Conservation (phyloP, 257 asterid genomes). For the Scutellaria minor region DNA sequence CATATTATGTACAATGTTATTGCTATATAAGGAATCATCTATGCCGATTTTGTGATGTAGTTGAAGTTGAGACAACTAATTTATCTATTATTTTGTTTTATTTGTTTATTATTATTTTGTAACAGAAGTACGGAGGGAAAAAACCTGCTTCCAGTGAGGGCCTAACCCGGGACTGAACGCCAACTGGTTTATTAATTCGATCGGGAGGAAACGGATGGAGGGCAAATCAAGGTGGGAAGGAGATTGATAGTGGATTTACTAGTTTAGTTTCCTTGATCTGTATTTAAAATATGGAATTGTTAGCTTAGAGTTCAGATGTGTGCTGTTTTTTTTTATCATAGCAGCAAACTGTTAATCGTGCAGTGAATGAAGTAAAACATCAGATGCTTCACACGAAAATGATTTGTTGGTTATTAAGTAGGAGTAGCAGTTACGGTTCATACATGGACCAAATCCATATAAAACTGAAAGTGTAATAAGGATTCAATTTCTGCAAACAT, state of each 20-base stretch:
- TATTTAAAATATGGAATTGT: slow-evolving; percentile 39
- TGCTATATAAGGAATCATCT: not conserved
- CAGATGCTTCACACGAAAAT: slow-evolving; percentile 20
- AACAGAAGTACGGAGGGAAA: slow-evolving; percentile 79
- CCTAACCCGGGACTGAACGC: slow-evolving; percentile 63
- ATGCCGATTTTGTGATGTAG: not conserved
- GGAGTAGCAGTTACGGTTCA: no score
- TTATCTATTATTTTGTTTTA: no score
- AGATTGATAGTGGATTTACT: slow-evolving; percentile 34
- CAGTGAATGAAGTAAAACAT: slow-evolving; percentile 35
- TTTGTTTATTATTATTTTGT: not conserved
- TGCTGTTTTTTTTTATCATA: slow-evolving; percentile 37
- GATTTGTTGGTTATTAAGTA: slow-evolving; percentile 22
- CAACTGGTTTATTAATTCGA: slow-evolving; percentile 23
- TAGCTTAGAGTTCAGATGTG: slow-evolving; percentile 44
- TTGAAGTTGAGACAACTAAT: no score
- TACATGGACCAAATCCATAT: not conserved
- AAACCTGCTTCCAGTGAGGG: slow-evolving; percentile 60
- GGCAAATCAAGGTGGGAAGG: not conserved
- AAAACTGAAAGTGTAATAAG: no score
- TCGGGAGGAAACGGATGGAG: slow-evolving; percentile 28
- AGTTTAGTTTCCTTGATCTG: slow-evolving; percentile 45
- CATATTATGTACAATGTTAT: not conserved
- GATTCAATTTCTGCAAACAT: not conserved
- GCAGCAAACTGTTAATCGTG: slow-evolving; percentile 46